These are phyloP conservation scores for Phytophthora niederhauseri DNA, from an alignment of 352 stramenopile species.

Conservation along the genomic window DNA sequence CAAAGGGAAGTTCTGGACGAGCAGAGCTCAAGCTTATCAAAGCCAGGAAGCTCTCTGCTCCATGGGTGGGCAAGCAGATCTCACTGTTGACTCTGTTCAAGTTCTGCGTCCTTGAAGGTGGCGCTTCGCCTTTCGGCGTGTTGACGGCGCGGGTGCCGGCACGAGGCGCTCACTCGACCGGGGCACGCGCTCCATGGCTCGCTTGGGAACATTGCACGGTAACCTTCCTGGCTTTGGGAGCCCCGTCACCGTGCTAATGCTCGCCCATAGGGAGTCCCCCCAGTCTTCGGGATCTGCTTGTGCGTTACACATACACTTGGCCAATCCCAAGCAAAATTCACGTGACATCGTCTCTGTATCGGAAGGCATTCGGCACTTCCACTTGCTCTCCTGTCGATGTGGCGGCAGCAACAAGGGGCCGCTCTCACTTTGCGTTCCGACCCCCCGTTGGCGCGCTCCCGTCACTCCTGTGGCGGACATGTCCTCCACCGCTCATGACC, in stretches of 20 bases:
- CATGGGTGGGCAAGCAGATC: background rate
- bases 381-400: slow-evolving; percentile 19
- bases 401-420: background rate
- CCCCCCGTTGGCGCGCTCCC: background rate
- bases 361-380: slow-evolving; percentile 12
- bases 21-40: background rate
- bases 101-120: background rate
- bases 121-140: background rate
- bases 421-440: slow-evolving; percentile 26
- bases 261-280: background rate
- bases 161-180: background rate
- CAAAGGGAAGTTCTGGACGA: background rate
- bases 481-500: slow-evolving; percentile 28
- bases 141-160: background rate
- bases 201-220: background rate
- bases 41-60: background rate
- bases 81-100: background rate
- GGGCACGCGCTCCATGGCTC: background rate
- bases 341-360: slow-evolving; percentile 18
- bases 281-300: background rate
- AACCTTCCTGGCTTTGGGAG: background rate
- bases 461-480: slow-evolving; percentile 10
- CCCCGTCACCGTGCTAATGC: background rate
- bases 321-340: slow-evolving; percentile 28
- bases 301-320: slow-evolving; percentile 1